These are phyloP conservation scores for Xylaria sp. DNA, from an alignment of 2,329 filamentous ascomycete species.

Conservation along the genomic window DNA sequence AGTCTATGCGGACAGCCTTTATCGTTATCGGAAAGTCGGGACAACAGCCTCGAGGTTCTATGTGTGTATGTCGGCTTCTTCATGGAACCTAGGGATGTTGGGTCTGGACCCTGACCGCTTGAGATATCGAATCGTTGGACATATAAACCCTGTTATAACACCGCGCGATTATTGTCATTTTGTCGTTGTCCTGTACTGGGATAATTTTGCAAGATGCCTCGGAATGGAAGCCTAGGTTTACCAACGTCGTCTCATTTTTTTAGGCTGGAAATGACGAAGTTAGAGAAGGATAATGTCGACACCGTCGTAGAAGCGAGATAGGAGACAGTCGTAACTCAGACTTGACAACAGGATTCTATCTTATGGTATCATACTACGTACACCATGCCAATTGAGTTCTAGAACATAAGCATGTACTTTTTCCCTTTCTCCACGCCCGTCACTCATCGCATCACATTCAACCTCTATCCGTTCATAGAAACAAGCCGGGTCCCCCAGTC, in stretches of 20 bases:
- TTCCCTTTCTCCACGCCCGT: neutral
- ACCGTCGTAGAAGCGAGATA: neutral
- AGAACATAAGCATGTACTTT: neutral
- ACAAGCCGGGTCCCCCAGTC: constrained; percentile 6
- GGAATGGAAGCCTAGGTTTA: neutral
- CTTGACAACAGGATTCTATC: neutral
- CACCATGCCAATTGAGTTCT: neutral
- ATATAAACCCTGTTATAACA: neutral
- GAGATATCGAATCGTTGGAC: too few species aligned
- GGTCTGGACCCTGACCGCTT: neutral
- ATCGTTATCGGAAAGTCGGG: neutral
- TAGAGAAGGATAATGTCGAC: neutral
- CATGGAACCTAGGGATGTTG: neutral
- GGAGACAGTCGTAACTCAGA: neutral
- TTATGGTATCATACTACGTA: neutral
- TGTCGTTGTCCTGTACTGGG: neutral
- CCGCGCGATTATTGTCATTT: too few species aligned
- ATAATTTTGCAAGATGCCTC: neutral
- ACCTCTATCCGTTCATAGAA: neutral
- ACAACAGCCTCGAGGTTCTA: neutral
- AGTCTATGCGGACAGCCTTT: neutral
- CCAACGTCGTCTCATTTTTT: neutral
- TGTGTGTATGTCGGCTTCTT: neutral
- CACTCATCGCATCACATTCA: neutral
- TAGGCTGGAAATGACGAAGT: neutral